Conservation (phyloP, 2,329 filamentous ascomycete genomes). For the Scortechinia acanthostroma region DNA sequence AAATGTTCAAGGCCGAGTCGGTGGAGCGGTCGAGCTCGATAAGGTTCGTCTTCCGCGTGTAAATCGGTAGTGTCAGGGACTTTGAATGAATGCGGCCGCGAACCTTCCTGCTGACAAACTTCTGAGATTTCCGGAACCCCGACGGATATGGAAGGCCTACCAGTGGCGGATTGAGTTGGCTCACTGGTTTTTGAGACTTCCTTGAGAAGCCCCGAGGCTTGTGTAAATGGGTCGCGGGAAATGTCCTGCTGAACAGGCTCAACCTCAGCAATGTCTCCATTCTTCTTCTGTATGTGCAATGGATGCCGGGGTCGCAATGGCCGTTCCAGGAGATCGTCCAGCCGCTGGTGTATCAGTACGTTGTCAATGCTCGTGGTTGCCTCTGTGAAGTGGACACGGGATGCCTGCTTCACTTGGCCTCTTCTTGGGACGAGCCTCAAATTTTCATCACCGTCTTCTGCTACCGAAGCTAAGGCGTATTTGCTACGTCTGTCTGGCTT, state of each 20-base stretch:
- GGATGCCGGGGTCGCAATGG: neutral
- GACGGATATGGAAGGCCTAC: no score
- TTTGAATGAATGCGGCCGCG: neutral
- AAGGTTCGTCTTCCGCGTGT: slow-evolving; percentile 17
- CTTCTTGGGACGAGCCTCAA: no score
- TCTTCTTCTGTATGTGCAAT: neutral
- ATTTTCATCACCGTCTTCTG: neutral
- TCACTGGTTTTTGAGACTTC: neutral
- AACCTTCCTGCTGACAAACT: neutral
- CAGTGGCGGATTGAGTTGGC: no score
- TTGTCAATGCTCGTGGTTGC: no score
- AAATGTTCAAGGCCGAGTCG: slow-evolving; percentile 44
- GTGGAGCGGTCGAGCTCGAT: slow-evolving; percentile 27
- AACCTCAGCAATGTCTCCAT: no score
- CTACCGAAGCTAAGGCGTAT: neutral
- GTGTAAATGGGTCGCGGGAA: no score
- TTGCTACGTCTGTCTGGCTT: neutral
- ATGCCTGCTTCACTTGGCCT: no score
- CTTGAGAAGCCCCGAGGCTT: neutral
- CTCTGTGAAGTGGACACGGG: no score
- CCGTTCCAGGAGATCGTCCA: neutral
- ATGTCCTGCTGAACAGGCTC: no score
- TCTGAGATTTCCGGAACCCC: no score
- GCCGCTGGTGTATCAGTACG: neutral
- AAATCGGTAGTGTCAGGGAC: neutral